These are phyloP conservation scores for Neurospora africana DNA, from an alignment of 495 filamentous ascomycete genomes.

Conservation along the genomic window DNA sequence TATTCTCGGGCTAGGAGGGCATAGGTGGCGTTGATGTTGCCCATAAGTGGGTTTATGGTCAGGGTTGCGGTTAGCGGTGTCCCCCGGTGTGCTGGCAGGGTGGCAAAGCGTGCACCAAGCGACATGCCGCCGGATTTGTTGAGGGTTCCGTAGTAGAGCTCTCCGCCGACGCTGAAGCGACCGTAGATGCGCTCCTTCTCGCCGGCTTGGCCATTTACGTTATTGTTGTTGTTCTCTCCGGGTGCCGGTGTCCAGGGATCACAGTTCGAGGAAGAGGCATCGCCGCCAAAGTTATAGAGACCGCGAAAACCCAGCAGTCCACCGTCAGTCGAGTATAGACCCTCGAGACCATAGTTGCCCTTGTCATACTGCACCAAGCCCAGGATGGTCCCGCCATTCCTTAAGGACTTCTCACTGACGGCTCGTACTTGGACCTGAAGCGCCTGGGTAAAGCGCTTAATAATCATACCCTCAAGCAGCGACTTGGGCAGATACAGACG, in stretches of 20 bases:
- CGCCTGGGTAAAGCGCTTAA: constrained; percentile 69
- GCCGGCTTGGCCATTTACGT: constrained; percentile 3
- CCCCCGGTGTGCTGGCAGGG: constrained; percentile 73
- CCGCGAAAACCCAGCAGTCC: constrained; percentile 78
- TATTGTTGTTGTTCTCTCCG: constrained; percentile 11
- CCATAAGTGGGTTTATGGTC: constrained; percentile 86
- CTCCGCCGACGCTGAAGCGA: constrained; percentile 72
- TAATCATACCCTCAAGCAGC: constrained; percentile 76
- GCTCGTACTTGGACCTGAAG: constrained; percentile 70
- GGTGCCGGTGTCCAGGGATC: constrained; percentile 8
- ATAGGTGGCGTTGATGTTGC: constrained; percentile 80
- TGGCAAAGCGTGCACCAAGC: constrained; percentile 77
- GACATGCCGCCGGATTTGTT: constrained; percentile 80
- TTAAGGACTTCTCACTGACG: constrained; percentile 64
- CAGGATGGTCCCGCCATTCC: constrained; percentile 65
- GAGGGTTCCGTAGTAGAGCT: constrained; percentile 85
- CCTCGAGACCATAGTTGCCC: constrained; percentile 82
- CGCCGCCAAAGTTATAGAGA: constrained; percentile 86
- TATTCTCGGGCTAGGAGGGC: constrained; percentile 74
- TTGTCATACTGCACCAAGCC: constrained; percentile 78
- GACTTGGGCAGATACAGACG: constrained; percentile 77
- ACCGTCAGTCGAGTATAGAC: constrained; percentile 85
- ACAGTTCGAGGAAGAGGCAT: constrained; percentile 42
- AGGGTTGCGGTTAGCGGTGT: constrained; percentile 86
- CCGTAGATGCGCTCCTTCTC: constrained; percentile 47